phyloP scores from a whole-genome alignment of 495 filamentous ascomycete species.

The Hypoxylon rickii region DNA sequence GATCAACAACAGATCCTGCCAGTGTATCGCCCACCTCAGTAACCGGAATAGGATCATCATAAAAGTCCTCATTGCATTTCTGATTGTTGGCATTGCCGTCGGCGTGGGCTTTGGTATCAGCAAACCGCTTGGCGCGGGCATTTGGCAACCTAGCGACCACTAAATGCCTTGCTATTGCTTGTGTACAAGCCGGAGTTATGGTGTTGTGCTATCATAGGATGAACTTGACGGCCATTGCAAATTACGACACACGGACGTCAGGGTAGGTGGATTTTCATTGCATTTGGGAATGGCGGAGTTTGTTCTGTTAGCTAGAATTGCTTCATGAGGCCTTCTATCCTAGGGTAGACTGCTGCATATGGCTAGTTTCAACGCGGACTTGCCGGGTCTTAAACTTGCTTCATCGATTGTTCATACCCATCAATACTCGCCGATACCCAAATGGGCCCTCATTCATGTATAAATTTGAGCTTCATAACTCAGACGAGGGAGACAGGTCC shows the following conservation, averaged over 20 bases:
- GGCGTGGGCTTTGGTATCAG: slow-evolving; percentile 55
- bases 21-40: slow-evolving; percentile 50
- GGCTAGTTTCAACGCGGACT: too few relatives aligned
- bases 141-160: slow-evolving; percentile 43
- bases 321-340: not conserved
- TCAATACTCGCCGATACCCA: slow-evolving; percentile 28
- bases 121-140: slow-evolving; percentile 53
- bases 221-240: not conserved
- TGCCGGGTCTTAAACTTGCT: too few relatives aligned
- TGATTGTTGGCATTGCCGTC: slow-evolving; percentile 53
- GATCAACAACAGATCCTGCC: slow-evolving; percentile 49
- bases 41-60: slow-evolving; percentile 52
- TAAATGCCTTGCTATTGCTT: not conserved
- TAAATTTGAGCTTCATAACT: slow-evolving; percentile 22
- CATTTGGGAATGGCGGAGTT: not conserved
- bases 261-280: not conserved
- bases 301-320: not conserved
- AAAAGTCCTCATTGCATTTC: slow-evolving; percentile 47
- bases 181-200: not conserved
- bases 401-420: slow-evolving; percentile 26
- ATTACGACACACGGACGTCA: not conserved
- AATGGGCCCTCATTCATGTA: slow-evolving; percentile 23
- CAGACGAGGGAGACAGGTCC: slow-evolving; percentile 13
- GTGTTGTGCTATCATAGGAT: not conserved
- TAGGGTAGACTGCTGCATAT: too few relatives aligned